phyloP scores from a whole-genome alignment of 2,329 filamentous ascomycete species.

The Fusarium tricinctum region DNA sequence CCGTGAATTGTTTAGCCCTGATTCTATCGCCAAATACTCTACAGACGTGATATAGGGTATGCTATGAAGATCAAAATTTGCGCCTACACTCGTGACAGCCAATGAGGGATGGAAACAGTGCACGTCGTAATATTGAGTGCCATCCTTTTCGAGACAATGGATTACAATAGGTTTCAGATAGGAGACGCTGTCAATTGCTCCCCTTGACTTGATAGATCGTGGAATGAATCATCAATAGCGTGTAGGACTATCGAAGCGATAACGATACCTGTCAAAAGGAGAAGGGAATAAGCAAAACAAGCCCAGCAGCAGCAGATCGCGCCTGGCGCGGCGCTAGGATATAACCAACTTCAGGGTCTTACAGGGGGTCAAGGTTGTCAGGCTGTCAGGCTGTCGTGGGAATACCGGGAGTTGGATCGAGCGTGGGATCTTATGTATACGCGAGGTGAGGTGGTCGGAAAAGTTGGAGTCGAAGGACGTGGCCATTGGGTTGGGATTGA shows the following conservation, averaged over 20 bases:
- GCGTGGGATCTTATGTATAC: background rate
- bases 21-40: background rate
- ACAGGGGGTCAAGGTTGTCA: constrained; percentile 23
- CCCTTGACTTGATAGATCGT: constrained; percentile 6
- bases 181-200: constrained; percentile 13
- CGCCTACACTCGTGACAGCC: background rate
- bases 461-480: background rate
- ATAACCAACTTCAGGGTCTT: constrained; percentile 37
- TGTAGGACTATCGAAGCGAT: constrained; percentile 17
- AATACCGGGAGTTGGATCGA: constrained; percentile 26
- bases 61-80: constrained; percentile 7
- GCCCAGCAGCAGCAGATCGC: constrained; percentile 18
- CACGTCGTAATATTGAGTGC: background rate
- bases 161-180: constrained; percentile 11
- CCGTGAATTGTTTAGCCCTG: background rate
- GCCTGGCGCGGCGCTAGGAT: constrained; percentile 36
- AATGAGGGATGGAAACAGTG: background rate
- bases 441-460: background rate
- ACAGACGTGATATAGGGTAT: constrained; percentile 16
- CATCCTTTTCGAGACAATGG: background rate
- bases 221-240: constrained; percentile 32
- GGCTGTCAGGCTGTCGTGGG: constrained; percentile 4
- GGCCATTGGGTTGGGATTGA: constrained; percentile 10
- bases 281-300: constrained; percentile 34
- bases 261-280: constrained; percentile 26